Conservation (phyloP, 108 stramenopile species). For the Skeletonema costatum region DNA sequence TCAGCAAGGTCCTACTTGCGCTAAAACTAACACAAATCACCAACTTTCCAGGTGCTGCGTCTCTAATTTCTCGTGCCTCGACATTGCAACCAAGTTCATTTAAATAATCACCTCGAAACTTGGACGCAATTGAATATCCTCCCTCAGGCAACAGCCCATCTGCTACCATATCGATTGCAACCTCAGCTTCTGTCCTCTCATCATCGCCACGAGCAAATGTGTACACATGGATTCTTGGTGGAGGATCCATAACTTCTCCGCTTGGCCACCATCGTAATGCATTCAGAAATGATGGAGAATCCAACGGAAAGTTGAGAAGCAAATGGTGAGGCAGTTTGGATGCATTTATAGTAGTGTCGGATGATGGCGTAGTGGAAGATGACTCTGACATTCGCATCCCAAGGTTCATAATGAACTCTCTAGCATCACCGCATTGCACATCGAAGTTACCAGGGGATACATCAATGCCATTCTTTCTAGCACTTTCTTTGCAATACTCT, state of each 20-base stretch:
- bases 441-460: conserved; percentile 11
- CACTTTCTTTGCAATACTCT: conserved; percentile 54
- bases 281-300: conserved; percentile 66
- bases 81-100: conserved; percentile 70
- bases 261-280: conserved; percentile 81
- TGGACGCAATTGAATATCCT: conserved; percentile 37
- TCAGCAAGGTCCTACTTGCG: conserved; percentile 63
- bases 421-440: conserved; percentile 72
- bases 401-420: conserved; percentile 77
- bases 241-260: conserved; percentile 19
- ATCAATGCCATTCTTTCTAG: conserved; percentile 46
- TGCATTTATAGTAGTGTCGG: not conserved
- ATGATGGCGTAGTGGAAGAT: conserved; percentile 5
- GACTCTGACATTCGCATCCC: conserved; percentile 35
- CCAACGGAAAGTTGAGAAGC: conserved; percentile 81
- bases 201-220: conserved; percentile 72
- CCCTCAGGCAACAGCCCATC: conserved; percentile 63
- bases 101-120: conserved; percentile 61
- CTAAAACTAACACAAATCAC: conserved; percentile 86
- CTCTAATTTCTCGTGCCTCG: conserved; percentile 69
- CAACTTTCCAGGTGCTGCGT: conserved; percentile 86
- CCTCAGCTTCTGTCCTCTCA: conserved; percentile 51
- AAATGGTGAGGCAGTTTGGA: conserved; percentile 73
- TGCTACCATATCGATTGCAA: conserved; percentile 72
- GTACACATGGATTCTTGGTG: conserved; percentile 71